phyloP scores from a whole-genome alignment of 805 yeast genomes.

The Kodamaea leandrae region DNA sequence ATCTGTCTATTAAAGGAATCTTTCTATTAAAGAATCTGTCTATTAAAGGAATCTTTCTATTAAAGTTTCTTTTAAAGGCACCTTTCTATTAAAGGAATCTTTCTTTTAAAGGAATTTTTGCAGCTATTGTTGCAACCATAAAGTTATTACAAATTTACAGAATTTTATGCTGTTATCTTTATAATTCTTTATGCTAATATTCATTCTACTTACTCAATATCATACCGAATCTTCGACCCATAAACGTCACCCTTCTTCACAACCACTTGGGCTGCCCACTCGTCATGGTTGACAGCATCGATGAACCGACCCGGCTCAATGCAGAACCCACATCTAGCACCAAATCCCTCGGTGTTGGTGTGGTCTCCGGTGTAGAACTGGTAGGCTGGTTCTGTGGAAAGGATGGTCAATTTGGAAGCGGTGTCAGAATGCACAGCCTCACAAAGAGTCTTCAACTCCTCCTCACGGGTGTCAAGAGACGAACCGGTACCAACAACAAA shows the following conservation, averaged over 20 bases:
- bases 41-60: no score
- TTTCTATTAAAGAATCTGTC: no score
- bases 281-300: slow-evolving; percentile 47
- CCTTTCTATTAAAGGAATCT: no score
- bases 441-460: slow-evolving; percentile 33
- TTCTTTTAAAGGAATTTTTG: no score
- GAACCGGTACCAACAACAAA: slow-evolving; percentile 42
- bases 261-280: slow-evolving; percentile 50
- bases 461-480: slow-evolving; percentile 48
- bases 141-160: no score
- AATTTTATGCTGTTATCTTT: no score
- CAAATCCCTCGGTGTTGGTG: slow-evolving; percentile 35
- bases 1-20: no score
- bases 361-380: slow-evolving; percentile 64
- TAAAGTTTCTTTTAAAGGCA: no score
- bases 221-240: slow-evolving; percentile 46
- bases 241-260: slow-evolving; percentile 49
- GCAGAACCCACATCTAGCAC: slow-evolving; percentile 54
- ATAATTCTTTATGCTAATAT: no score
- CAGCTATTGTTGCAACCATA: no score
- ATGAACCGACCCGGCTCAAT: slow-evolving; percentile 61
- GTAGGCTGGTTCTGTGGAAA: slow-evolving; percentile 64
- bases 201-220: slow-evolving; percentile 10
- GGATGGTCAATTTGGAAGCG: slow-evolving; percentile 38
- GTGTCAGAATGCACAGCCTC: slow-evolving; percentile 47